These are phyloP conservation scores for Emericellopsis atlantica DNA, from an alignment of 2,329 filamentous ascomycete genomes.

Conservation along the genomic window DNA sequence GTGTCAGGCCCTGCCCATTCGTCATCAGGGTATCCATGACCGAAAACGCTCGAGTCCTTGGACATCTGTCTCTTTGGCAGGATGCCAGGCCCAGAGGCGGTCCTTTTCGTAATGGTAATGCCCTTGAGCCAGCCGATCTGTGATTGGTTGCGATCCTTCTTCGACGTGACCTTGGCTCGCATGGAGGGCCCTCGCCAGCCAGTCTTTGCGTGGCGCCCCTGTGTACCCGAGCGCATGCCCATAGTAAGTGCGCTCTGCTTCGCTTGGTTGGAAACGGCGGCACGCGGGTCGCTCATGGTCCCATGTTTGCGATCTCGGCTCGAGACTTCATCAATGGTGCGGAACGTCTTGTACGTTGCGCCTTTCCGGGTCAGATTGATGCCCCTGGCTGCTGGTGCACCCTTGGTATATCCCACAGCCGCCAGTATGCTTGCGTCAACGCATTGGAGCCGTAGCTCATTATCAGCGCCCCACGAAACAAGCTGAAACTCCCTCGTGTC, in stretches of 20 bases:
- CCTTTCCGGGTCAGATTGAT: conserved; percentile 71
- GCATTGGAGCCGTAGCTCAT: conserved; percentile 66
- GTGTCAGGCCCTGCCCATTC: conserved; percentile 50
- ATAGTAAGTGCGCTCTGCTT: conserved; percentile 27
- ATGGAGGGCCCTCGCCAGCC: conserved; percentile 45
- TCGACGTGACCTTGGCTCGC: conserved; percentile 36
- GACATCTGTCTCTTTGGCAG: conserved; percentile 30
- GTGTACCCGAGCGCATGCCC: conserved; percentile 23
- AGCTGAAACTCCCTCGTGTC: conserved; percentile 86
- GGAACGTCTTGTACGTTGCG: conserved; percentile 74
- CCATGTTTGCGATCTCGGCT: conserved; percentile 44
- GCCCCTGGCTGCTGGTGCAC: conserved; percentile 48
- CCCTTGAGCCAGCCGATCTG: conserved; percentile 61
- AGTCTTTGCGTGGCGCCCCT: conserved; percentile 9
- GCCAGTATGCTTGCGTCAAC: conserved; percentile 52
- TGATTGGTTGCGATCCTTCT: conserved; percentile 35
- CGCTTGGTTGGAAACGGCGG: not conserved
- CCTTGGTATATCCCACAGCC: conserved; percentile 62
- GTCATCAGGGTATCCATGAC: conserved; percentile 36
- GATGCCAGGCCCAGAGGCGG: conserved; percentile 20
- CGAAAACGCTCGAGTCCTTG: conserved; percentile 38
- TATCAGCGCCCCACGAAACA: conserved; percentile 85
- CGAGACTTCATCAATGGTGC: conserved; percentile 51
- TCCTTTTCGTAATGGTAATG: conserved; percentile 49
- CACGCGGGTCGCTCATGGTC: conserved; percentile 42